Evolutionary conservation across 805 yeast species (phyloP).

Genomic region (Suhomyces canberraensis): DNA sequence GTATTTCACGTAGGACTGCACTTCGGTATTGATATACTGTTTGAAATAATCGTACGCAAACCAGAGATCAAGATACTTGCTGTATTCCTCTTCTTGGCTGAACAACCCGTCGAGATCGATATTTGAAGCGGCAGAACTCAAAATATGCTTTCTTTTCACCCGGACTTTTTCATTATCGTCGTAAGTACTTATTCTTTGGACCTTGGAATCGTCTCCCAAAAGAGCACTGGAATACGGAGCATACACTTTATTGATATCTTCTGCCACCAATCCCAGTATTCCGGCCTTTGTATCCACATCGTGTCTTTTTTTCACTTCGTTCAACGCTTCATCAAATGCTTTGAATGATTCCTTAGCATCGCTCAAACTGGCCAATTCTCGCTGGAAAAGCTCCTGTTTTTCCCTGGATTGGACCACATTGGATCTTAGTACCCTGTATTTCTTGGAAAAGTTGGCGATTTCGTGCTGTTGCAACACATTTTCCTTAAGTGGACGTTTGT

Average conservation of each 20-base stretch:
- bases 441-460: slow-evolving; percentile 46
- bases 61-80: slow-evolving; percentile 59
- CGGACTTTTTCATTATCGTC: slow-evolving; percentile 8
- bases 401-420: slow-evolving; percentile 7
- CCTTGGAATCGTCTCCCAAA: slow-evolving; percentile 10
- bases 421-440: slow-evolving; percentile 31
- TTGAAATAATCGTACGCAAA: slow-evolving; percentile 53
- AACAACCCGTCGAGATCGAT: slow-evolving; percentile 50
- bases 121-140: slow-evolving; percentile 50
- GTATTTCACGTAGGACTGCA: slow-evolving; percentile 48
- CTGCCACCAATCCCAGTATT: slow-evolving; percentile 16
- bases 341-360: slow-evolving; percentile 23
- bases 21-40: slow-evolving; percentile 28
- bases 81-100: slow-evolving; percentile 59
- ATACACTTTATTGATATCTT: slow-evolving; percentile 10
- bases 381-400: slow-evolving; percentile 4
- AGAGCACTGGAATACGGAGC: slow-evolving; percentile 24
- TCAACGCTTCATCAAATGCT: slow-evolving; percentile 37
- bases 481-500: slow-evolving; percentile 9
- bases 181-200: slow-evolving; percentile 14
- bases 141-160: slow-evolving; percentile 34
- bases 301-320: slow-evolving; percentile 21
- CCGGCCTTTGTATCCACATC: background rate
- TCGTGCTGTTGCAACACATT: slow-evolving; percentile 61
- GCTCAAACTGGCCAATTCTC: slow-evolving; percentile 12